phyloP scores from a whole-genome alignment of 768 basidiomycete species.

The Rhodotorula graminis region DNA sequence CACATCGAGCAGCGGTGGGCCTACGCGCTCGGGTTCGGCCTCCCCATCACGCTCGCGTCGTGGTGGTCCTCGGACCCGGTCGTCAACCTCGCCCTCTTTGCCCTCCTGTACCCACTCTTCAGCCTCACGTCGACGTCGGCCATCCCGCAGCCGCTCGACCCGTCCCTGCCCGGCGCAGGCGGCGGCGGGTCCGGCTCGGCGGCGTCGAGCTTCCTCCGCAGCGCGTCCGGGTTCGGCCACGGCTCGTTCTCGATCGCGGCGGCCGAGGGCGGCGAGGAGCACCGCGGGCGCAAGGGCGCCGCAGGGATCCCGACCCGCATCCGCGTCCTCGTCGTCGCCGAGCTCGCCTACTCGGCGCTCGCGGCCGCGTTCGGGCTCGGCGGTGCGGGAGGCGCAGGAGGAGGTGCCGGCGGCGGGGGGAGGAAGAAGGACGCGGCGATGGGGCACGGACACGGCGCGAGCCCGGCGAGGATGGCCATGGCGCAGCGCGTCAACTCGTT shows the following conservation, averaged over 20 bases:
- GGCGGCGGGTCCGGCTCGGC: constrained; percentile 49
- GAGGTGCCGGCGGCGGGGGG: no score
- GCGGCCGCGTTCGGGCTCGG: constrained; percentile 45
- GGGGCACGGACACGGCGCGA: constrained; percentile 12
- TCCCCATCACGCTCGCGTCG: constrained; percentile 39
- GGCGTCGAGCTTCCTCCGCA: constrained; percentile 62
- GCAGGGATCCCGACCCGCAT: constrained; percentile 75
- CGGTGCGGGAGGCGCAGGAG: constrained; percentile 52
- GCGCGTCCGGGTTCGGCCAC: constrained; percentile 10
- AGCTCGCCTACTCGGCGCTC: constrained; percentile 72
- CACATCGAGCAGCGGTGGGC: constrained; percentile 84
- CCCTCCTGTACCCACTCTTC: constrained; percentile 64
- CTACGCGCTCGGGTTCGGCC: constrained; percentile 79
- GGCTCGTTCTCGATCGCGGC: constrained; percentile 38
- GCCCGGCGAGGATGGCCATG: constrained; percentile 10
- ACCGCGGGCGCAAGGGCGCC: constrained; percentile 23
- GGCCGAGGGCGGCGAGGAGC: constrained; percentile 33
- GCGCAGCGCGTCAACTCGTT: constrained; percentile 2
- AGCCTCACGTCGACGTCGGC: constrained; percentile 80
- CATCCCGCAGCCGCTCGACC: constrained; percentile 66
- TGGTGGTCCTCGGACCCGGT: constrained; percentile 35
- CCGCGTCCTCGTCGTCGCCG: constrained; percentile 67
- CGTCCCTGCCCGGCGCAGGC: constrained; percentile 50
- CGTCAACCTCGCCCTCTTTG: constrained; percentile 76
- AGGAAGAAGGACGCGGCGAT: constrained; percentile 34